Evolutionary conservation across 257 asterid genomes (phyloP), one percentile per base, ranked within the genome.

Genomic region (Solanum arcanum): DNA sequence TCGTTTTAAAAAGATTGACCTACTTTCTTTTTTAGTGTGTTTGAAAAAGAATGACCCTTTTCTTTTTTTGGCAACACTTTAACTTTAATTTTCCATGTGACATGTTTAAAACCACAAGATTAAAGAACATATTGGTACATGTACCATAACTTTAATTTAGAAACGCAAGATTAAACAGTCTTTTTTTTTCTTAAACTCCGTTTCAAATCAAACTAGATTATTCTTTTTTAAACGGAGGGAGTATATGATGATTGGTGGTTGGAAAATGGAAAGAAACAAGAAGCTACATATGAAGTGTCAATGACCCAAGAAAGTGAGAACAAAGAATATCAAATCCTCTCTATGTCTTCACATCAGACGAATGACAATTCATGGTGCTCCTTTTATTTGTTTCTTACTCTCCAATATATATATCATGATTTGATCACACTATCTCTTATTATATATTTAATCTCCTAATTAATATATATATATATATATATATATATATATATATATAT

Each of bases 201-300:
- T 31, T 3, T 0, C 0, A 31, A 31, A 3, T 31, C 4, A 31
- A 31, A 31, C 2, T 31, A 0, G 4, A 31, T 31, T 31, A 31
- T 31, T 31, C 35, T 31, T 31, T 31, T 31, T 31, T 31, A 29
- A 29, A 33, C 35, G 35, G 5, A 33, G 5, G 5, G 0, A 29
- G 15, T 78, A 31, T 29, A 87, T 89, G 73, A 87, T 89, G 56
- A 90, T 90, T 90, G 87, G 94, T 90, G 85, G 94, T 89, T 90
- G 90, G 88, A 86, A 68, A 39, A 88, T 81, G 90, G 87, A 87
- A 88, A 88, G 44, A 90, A 89, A 90, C 88, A 90, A 92, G 46
- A 87, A 81, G 44, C 86, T 87, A 90, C 64, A 87, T 83, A 86
- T 87, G 60, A 88, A 86, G 88, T 87, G 78, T 37, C 88, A 88